phyloP scores from a whole-genome alignment of 23 red algal genomes.

The Cyanidium caldarium region DNA sequence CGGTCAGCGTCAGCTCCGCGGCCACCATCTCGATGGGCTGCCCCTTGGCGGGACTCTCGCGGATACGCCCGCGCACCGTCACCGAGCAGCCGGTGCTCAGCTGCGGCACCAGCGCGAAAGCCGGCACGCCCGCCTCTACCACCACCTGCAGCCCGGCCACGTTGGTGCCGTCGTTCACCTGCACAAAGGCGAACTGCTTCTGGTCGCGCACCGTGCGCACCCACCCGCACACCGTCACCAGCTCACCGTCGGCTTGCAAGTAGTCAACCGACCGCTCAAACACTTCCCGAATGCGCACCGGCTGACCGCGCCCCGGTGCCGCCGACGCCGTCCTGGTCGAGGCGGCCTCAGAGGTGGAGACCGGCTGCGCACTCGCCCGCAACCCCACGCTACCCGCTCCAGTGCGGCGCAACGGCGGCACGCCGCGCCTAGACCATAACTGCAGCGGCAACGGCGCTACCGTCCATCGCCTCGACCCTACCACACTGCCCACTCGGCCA shows the following conservation, averaged over 20 bases:
- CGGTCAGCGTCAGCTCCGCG: slow-evolving; percentile 26
- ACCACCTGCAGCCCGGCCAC: slow-evolving; percentile 74
- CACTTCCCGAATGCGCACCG: not conserved
- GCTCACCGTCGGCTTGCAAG: not conserved
- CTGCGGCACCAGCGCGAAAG: slow-evolving; percentile 15
- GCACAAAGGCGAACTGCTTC: slow-evolving; percentile 83
- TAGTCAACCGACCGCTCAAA: not conserved
- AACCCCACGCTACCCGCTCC: too few relatives aligned
- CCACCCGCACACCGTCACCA: slow-evolving; percentile 82
- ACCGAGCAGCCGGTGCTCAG: slow-evolving; percentile 84
- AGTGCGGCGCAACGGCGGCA: too few relatives aligned
- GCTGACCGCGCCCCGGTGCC: not conserved
- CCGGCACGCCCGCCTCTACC: slow-evolving; percentile 29
- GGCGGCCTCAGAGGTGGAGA: not conserved
- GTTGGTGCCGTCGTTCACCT: slow-evolving; percentile 82
- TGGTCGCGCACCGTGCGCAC: slow-evolving; percentile 86
- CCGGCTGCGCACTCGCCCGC: too few relatives aligned
- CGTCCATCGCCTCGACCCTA: too few relatives aligned
- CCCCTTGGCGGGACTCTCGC: slow-evolving; percentile 38
- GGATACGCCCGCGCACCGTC: slow-evolving; percentile 47
- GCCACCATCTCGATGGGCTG: slow-evolving; percentile 67
- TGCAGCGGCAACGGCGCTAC: too few relatives aligned
- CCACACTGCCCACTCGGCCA: too few relatives aligned
- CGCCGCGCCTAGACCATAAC: too few relatives aligned
- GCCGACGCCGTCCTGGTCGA: not conserved